A percentile compares a stretch with the other conserved stretches of the same genome.
These are phyloP conservation scores for Coelastrella sp. DNA, from an alignment of 139 green algal genomes.

Conservation along the genomic window DNA sequence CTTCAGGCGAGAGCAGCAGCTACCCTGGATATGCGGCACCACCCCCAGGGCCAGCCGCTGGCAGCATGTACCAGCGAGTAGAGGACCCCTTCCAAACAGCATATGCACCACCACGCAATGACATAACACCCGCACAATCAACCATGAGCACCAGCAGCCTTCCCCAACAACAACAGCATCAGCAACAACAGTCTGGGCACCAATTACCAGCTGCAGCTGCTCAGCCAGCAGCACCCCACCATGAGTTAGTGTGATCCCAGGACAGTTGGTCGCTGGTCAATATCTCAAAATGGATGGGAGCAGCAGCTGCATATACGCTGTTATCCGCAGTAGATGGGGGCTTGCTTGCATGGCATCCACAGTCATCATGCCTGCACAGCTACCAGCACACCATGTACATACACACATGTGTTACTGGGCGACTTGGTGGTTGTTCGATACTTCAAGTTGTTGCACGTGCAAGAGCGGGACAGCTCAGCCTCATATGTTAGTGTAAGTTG, in stretches of 20 bases:
- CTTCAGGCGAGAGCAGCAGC: slow-evolving; percentile 6
- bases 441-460: too few species aligned
- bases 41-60: background rate
- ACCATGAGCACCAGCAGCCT: background rate
- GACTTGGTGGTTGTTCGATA: too few species aligned
- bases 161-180: slow-evolving; percentile 13
- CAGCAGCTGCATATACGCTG: too few species aligned
- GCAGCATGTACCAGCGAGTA: slow-evolving; percentile 28
- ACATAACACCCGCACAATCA: background rate
- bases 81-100: slow-evolving; percentile 35
- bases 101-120: background rate
- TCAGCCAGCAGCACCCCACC: slow-evolving; percentile 8
- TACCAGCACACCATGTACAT: too few species aligned
- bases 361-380: too few species aligned
- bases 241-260: background rate
- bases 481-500: too few species aligned
- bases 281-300: too few species aligned
- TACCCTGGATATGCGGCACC: slow-evolving; percentile 23
- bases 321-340: too few species aligned
- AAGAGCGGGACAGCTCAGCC: too few species aligned
- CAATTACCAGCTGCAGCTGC: background rate
- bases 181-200: slow-evolving; percentile 6
- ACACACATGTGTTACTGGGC: too few species aligned
- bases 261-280: background rate
- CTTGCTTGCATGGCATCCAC: too few species aligned